Evolutionary conservation across 306 rosid genomes (phyloP).

Genomic region (Cicer cuneatum): DNA sequence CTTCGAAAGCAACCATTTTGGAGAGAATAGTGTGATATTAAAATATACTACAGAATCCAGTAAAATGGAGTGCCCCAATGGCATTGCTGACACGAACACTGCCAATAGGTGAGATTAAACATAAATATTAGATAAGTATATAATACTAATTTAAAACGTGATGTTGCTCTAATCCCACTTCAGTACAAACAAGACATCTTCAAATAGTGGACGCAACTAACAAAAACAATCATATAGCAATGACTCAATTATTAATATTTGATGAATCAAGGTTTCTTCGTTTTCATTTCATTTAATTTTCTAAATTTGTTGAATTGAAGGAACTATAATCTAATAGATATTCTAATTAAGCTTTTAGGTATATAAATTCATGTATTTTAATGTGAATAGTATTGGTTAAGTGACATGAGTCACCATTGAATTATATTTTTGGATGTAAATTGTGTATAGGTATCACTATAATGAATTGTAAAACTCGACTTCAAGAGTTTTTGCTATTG

Average conservation of each 20-base stretch:
- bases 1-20: background rate
- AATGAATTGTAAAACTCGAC: no score
- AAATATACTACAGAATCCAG: slow-evolving; percentile 18
- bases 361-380: background rate
- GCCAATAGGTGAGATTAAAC: slow-evolving; percentile 26
- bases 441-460: no score
- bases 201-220: slow-evolving; percentile 27
- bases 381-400: slow-evolving; percentile 20
- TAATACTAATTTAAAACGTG: background rate
- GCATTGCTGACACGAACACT: background rate
- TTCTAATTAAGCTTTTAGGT: background rate
- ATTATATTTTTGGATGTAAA: no score
- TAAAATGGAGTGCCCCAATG: slow-evolving; percentile 23
- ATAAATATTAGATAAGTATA: background rate
- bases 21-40: background rate
- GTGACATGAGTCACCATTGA: background rate
- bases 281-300: slow-evolving; percentile 3
- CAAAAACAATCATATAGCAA: slow-evolving; percentile 26
- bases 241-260: slow-evolving; percentile 5
- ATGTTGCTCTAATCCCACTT: slow-evolving; percentile 14
- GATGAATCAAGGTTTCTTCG: slow-evolving; percentile 11
- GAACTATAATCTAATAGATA: background rate
- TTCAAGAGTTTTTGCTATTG: no score
- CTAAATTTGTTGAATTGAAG: slow-evolving; percentile 42
- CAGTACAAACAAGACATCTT: slow-evolving; percentile 24